phyloP scores from a whole-genome alignment of 208 protist genomes.

The Wallacemonas sp. region DNA sequence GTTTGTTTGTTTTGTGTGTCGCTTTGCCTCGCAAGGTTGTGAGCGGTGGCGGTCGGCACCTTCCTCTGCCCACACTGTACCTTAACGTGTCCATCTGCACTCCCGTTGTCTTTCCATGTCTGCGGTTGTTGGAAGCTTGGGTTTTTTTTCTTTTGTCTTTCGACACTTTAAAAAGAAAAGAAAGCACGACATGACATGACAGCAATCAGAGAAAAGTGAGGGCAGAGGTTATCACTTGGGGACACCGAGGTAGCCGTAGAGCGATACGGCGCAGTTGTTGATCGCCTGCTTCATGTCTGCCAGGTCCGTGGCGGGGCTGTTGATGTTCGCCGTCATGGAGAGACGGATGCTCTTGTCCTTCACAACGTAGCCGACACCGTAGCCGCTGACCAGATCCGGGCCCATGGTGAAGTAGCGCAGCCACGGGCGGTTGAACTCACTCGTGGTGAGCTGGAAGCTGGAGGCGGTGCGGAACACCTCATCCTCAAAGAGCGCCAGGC shows the following conservation, averaged over 20 bases:
- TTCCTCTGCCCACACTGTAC: too few species aligned
- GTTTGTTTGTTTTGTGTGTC: too few species aligned
- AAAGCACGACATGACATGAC: too few species aligned
- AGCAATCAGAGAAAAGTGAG: too few species aligned
- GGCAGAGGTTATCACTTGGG: too few species aligned
- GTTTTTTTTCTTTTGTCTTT: too few species aligned
- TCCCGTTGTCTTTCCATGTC: too few species aligned
- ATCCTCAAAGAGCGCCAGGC: conserved; percentile 84
- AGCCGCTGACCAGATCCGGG: conserved; percentile 83
- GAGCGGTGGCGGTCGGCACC: too few species aligned
- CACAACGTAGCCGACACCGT: conserved; percentile 93
- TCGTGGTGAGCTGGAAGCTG: conserved; percentile 62
- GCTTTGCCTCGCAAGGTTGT: too few species aligned
- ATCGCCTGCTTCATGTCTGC: conserved; percentile 54
- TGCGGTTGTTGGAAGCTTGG: too few species aligned
- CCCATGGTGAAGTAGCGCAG: conserved; percentile 85
- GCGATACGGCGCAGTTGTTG: conserved; percentile 20
- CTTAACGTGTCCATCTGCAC: too few species aligned
- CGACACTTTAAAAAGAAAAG: too few species aligned
- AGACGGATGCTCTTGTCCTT: conserved; percentile 84
- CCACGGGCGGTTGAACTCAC: conserved; percentile 73
- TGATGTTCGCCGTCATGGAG: conserved; percentile 82
- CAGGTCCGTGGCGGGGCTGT: conserved; percentile 71
- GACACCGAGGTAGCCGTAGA: conserved; percentile 14
- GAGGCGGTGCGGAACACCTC: conserved; percentile 54